Evolutionary conservation across 805 yeast genomes (phyloP).

Genomic region (Pichia manshurica): DNA sequence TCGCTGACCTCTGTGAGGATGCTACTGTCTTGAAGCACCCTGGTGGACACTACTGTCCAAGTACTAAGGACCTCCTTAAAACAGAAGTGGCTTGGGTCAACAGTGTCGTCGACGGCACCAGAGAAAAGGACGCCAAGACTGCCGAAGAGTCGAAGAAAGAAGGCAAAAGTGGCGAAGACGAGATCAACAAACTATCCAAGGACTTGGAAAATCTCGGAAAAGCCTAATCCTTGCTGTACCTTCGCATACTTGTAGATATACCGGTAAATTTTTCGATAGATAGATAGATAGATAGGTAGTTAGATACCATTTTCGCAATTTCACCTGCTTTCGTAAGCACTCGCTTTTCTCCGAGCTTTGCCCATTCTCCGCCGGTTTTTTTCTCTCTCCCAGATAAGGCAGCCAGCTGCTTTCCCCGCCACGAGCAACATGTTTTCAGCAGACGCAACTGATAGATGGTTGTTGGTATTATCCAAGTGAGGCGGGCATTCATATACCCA

Average conservation of each 20-base stretch:
- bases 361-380: too few relatives aligned
- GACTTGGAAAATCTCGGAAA: constrained; percentile 29
- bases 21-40: constrained; percentile 66
- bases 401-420: too few relatives aligned
- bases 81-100: constrained; percentile 33
- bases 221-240: constrained; percentile 13
- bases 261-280: too few relatives aligned
- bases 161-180: constrained; percentile 14
- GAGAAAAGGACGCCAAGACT: constrained; percentile 9
- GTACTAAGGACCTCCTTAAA: constrained; percentile 48
- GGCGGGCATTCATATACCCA: too few relatives aligned
- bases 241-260: too few relatives aligned
- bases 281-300: too few relatives aligned
- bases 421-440: too few relatives aligned
- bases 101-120: constrained; percentile 17
- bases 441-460: too few relatives aligned
- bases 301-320: too few relatives aligned
- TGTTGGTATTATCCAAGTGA: too few relatives aligned
- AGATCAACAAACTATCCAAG: constrained; percentile 21
- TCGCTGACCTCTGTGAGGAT: constrained; percentile 50
- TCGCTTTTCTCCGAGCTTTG: too few relatives aligned
- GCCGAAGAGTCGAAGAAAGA: constrained; percentile 4
- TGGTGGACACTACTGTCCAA: constrained; percentile 96
- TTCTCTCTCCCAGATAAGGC: too few relatives aligned
- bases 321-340: not conserved